Evolutionary conservation across 495 filamentous ascomycete species (phyloP), one percentile per base, ranked within the genome.

Genomic region (Talaromyces stipitatus): DNA sequence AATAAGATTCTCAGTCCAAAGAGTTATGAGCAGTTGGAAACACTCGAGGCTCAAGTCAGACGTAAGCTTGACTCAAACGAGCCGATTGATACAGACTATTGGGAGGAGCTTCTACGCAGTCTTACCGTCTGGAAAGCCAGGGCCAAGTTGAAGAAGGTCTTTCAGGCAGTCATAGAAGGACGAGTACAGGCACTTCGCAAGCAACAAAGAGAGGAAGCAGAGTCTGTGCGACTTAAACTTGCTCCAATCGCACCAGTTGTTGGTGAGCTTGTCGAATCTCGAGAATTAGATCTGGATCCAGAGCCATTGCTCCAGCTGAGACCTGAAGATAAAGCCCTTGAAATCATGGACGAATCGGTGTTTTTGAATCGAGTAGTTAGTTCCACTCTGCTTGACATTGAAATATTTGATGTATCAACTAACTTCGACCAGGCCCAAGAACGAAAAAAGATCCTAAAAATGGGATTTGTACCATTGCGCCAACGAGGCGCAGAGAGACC

Each of bases 81-180:
- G 66, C 87, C 89, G 9, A 91, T 97, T 64, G 95, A 98, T 73
- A 89, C 87, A 3, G 94, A 98, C 68, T 98, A 97, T 69, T 98
- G 94, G 94, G 91, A 95, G 61, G 88, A 95, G 63, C 79, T 98
- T 2, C 77, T 97, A 48, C 83, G 85, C 60, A 95, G 87, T 64
- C 73, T 98, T 38, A 76, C 85, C 12, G 84, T 95, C 3, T 96
- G 88, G 84, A 97, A 97, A 71, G 90, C 92, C 4, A 90, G 88
- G 65, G 90, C 92, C 2, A 89, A 88, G 63, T 72, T 98, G 30
- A 86, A 87, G 70, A 85, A 84, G 45, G 83, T 97, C 8, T 94
- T 86, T 59, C 84, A 89, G 56, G 82, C 82, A 4, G 87, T 97
- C 57, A 83, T 91, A 61, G 82, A 85, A 30, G 86, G 85, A 47